Evolutionary conservation across 495 filamentous ascomycete species (phyloP).

Genomic region (Mycothermus thermophilus): DNA sequence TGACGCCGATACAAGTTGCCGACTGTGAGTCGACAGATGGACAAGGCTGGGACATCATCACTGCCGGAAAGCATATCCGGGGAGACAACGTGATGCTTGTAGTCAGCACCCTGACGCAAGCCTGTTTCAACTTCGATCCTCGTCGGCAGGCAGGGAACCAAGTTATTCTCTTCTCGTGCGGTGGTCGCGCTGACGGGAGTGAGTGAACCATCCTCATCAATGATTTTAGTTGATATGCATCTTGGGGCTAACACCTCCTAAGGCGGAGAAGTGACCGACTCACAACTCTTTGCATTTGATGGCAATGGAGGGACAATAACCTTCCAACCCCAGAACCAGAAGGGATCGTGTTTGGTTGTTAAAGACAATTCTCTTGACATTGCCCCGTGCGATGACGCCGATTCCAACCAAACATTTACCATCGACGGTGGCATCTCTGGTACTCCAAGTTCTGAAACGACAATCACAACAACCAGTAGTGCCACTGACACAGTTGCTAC

Average conservation of each 20-base stretch:
- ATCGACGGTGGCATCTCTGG: slow-evolving; percentile 22
- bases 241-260: slow-evolving; percentile 6
- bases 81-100: slow-evolving; percentile 30
- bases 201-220: not conserved
- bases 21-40: slow-evolving; percentile 35
- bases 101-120: slow-evolving; percentile 42
- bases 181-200: slow-evolving; percentile 41
- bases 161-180: slow-evolving; percentile 40
- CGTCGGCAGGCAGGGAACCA: slow-evolving; percentile 33
- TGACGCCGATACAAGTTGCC: slow-evolving; percentile 38
- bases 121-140: slow-evolving; percentile 42
- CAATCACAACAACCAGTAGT: not conserved
- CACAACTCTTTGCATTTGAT: slow-evolving; percentile 35
- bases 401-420: slow-evolving; percentile 33
- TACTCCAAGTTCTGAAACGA: slow-evolving; percentile 1
- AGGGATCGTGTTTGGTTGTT: slow-evolving; percentile 32
- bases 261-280: slow-evolving; percentile 36
- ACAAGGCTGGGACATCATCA: slow-evolving; percentile 43
- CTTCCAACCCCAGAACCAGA: slow-evolving; percentile 29
- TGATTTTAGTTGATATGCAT: too few species aligned
- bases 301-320: slow-evolving; percentile 27
- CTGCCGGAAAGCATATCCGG: slow-evolving; percentile 36
- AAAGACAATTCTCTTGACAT: slow-evolving; percentile 32
- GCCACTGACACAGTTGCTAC: slow-evolving; percentile 1
- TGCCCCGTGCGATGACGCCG: slow-evolving; percentile 26